Conservation (phyloP, 2,329 filamentous ascomycete genomes). For the Seiridium cupressi region DNA sequence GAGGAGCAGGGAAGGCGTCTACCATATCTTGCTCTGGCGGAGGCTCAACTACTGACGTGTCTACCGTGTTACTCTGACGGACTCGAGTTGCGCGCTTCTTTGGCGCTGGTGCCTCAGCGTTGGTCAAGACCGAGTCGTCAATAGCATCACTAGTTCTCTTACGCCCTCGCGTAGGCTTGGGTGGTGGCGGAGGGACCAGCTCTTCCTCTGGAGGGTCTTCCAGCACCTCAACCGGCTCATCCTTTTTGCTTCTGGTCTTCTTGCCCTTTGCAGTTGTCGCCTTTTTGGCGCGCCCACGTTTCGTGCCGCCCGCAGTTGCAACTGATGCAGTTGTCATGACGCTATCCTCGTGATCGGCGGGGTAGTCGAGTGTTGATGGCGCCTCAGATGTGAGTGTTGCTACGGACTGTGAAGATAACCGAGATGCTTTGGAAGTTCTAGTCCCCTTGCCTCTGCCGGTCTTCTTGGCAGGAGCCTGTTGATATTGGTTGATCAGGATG, state of each 20-base stretch:
- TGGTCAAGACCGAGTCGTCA: slow-evolving; percentile 42
- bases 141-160: slow-evolving; percentile 64
- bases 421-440: slow-evolving; percentile 67
- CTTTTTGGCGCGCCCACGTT: slow-evolving; percentile 54
- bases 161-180: slow-evolving; percentile 49
- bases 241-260: slow-evolving; percentile 51
- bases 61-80: slow-evolving; percentile 46
- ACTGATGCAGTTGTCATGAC: slow-evolving; percentile 58
- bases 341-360: slow-evolving; percentile 55
- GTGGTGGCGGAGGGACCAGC: slow-evolving; percentile 28
- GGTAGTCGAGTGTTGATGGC: slow-evolving; percentile 44
- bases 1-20: slow-evolving; percentile 27
- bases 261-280: slow-evolving; percentile 43
- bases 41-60: slow-evolving; percentile 35
- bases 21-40: slow-evolving; percentile 38
- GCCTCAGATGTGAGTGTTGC: slow-evolving; percentile 49
- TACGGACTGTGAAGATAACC: slow-evolving; percentile 59
- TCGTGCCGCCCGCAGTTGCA: slow-evolving; percentile 53
- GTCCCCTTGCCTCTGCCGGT: slow-evolving; percentile 51
- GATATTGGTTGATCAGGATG: slow-evolving; percentile 58
- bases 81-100: slow-evolving; percentile 59
- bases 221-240: slow-evolving; percentile 47
- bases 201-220: slow-evolving; percentile 35
- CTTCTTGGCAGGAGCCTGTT: slow-evolving; percentile 50
- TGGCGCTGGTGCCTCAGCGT: slow-evolving; percentile 46